phyloP scores from a whole-genome alignment of 139 green algal genomes.

The Tetradesmus obliquus region DNA sequence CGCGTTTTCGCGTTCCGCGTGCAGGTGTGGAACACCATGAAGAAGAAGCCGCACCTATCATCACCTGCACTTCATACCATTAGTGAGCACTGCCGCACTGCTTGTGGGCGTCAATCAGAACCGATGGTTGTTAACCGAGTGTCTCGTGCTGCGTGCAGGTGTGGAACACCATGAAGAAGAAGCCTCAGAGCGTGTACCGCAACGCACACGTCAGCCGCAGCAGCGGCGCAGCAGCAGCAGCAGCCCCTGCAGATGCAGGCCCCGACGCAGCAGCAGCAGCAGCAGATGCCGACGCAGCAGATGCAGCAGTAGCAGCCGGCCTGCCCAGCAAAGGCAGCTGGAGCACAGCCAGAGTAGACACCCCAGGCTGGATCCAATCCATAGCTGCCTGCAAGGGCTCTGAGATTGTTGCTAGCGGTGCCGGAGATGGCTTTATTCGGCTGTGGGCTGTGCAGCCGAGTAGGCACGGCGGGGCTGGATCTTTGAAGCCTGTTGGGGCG shows the following conservation, averaged over 20 bases:
- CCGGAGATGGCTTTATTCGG: slow-evolving; percentile 88
- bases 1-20: background rate
- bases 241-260: slow-evolving; percentile 17
- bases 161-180: slow-evolving; percentile 78
- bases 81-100: too few relatives aligned
- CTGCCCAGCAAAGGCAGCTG: slow-evolving; percentile 44
- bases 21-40: slow-evolving; percentile 58
- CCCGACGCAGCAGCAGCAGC: slow-evolving; percentile 25
- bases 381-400: slow-evolving; percentile 76
- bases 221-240: slow-evolving; percentile 2
- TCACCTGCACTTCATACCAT: too few relatives aligned
- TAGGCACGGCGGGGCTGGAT: slow-evolving; percentile 46
- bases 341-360: slow-evolving; percentile 10
- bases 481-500: slow-evolving; percentile 57
- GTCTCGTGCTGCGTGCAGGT: background rate
- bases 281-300: slow-evolving; percentile 26
- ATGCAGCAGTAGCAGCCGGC: slow-evolving; percentile 35
- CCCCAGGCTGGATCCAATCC: slow-evolving; percentile 80
- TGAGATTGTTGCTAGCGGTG: slow-evolving; percentile 89
- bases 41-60: slow-evolving; percentile 79
- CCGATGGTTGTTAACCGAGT: background rate
- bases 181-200: slow-evolving; percentile 67
- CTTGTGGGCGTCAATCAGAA: too few relatives aligned
- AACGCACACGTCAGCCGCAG: slow-evolving; percentile 7
- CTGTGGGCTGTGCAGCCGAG: slow-evolving; percentile 80